Base-by-base conservation (phyloP, 352 stramenopile genomes). In the Saprolegnia parasitica region DNA sequence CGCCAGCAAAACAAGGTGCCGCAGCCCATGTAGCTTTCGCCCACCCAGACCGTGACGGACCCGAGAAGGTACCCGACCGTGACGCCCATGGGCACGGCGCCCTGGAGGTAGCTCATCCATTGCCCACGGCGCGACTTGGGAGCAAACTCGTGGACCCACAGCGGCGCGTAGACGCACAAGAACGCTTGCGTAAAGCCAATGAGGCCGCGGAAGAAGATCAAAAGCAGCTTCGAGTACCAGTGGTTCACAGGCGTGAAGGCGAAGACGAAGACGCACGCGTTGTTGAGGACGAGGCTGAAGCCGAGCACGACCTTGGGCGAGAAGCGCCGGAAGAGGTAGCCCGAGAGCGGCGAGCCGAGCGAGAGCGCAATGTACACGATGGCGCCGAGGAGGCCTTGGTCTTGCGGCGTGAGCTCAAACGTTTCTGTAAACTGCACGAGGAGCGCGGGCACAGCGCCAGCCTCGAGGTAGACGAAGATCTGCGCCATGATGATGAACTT, bases 71-170 rank as follows among this genome's bases (percentile, higher is more conserved):
- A 91, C 29, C 86, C 86, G 24, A 91, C 65, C 20, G 84, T 91
- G 73, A 91, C 87, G n/a, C 84, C 84, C 16, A 91, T 75, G 13
- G 86, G 82, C 8, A 86, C 83, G 13, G 86, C 76, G 15, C 78
- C 86, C 74, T 95, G 87, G 13, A 95, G 68, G 68, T 86, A 94
- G 70, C 87, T 94, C 86, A 95, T 94, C 87, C 87, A 95, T 23
- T 72, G 80, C 39, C 77, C 85, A 37, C 77, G 78, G 58, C 91
- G 83, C 18, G 75, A 76, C 40, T 75, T 80, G 8, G 87, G 86
- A 20, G 87, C 86, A 76, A 92, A 93, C 67, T 94, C 87, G 74
- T 95, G 84, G 50, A 93, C 86, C 87, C 87, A 95, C 0, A 95
- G 73, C 56, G 87, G 87, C 56, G 86, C 83, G 73, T 92, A 95